Evolutionary conservation across 2,329 filamentous ascomycete genomes (phyloP).

Genomic region (Talaromyces rugulosus): DNA sequence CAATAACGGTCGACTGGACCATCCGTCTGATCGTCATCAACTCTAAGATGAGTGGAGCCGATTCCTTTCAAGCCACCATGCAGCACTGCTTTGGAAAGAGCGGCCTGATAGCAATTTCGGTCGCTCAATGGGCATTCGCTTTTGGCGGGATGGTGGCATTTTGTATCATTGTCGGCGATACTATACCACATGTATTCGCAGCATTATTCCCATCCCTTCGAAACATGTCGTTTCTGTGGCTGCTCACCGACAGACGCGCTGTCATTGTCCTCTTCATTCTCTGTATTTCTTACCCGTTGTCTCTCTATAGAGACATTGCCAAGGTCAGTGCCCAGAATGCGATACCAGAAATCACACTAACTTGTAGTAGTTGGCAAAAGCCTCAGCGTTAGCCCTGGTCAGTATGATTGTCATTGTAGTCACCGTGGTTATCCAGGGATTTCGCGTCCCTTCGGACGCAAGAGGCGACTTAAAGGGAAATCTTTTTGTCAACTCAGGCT

Average conservation of each 20-base stretch:
- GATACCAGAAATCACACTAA: slow-evolving; percentile 24
- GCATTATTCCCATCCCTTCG: slow-evolving; percentile 75
- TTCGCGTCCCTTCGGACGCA: slow-evolving; percentile 65
- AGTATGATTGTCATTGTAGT: slow-evolving; percentile 90
- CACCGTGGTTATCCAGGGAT: slow-evolving; percentile 81
- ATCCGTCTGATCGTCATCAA: slow-evolving; percentile 96
- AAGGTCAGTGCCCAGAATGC: slow-evolving; percentile 57
- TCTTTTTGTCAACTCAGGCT: slow-evolving; percentile 75
- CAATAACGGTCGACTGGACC: slow-evolving; percentile 90
- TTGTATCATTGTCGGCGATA: slow-evolving; percentile 94
- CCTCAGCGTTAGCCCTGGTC: slow-evolving; percentile 84
- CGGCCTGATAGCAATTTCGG: slow-evolving; percentile 80
- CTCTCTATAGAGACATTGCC: slow-evolving; percentile 91
- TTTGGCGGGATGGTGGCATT: slow-evolving; percentile 99
- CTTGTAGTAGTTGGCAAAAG: slow-evolving; percentile 74
- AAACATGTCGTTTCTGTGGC: slow-evolving; percentile 70
- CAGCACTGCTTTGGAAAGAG: slow-evolving; percentile 88
- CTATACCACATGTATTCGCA: slow-evolving; percentile 82
- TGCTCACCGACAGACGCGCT: slow-evolving; percentile 74
- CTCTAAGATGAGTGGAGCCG: slow-evolving; percentile 89
- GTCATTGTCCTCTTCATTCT: slow-evolving; percentile 86
- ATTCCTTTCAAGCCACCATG: slow-evolving; percentile 93
- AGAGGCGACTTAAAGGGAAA: slow-evolving; percentile 67
- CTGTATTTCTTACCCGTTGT: slow-evolving; percentile 83
- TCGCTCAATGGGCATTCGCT: slow-evolving; percentile 97